These are phyloP conservation scores for Neurospora africana DNA, from an alignment of 495 filamentous ascomycete species.

Conservation along the genomic window DNA sequence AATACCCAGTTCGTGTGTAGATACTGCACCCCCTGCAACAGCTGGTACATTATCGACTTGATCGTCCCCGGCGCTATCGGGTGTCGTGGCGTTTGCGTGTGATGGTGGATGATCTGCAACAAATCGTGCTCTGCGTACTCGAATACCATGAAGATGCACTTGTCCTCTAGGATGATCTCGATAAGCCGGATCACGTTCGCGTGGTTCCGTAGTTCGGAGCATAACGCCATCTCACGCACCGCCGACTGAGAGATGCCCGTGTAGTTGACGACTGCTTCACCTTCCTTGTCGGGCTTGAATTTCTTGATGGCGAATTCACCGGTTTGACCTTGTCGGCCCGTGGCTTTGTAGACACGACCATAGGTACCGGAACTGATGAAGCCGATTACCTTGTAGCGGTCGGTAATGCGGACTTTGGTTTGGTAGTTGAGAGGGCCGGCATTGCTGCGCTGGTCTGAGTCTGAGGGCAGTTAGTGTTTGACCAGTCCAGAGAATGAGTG, in stretches of 20 bases:
- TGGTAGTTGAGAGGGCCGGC: constrained; percentile 49
- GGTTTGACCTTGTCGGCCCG: constrained; percentile 55
- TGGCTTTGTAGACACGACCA: constrained; percentile 93
- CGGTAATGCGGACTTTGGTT: constrained; percentile 79
- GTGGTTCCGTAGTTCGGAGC: constrained; percentile 73
- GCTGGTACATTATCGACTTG: constrained; percentile 86
- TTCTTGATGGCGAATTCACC: constrained; percentile 97
- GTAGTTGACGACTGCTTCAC: constrained; percentile 75
- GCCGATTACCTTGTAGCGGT: constrained; percentile 89
- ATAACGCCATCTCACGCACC: constrained; percentile 96
- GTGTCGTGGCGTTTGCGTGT: constrained; percentile 77
- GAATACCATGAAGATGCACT: constrained; percentile 99
- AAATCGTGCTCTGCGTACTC: constrained; percentile 97
- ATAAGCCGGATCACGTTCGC: constrained; percentile 81
- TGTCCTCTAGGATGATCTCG: constrained; percentile 96
- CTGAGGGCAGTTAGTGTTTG: constrained; percentile 12
- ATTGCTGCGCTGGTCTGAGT: constrained; percentile 35
- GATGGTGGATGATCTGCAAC: constrained; percentile 96
- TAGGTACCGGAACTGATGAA: constrained; percentile 99
- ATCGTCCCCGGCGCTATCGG: constrained; percentile 82
- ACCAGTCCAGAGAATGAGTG: background rate
- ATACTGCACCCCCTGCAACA: constrained; percentile 88
- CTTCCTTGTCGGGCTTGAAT: constrained; percentile 99
- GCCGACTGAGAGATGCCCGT: constrained; percentile 97
- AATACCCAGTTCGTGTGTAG: constrained; percentile 96